Evolutionary conservation across 2,329 filamentous ascomycete genomes (phyloP).

Genomic region (Aspergillus ochraceus): DNA sequence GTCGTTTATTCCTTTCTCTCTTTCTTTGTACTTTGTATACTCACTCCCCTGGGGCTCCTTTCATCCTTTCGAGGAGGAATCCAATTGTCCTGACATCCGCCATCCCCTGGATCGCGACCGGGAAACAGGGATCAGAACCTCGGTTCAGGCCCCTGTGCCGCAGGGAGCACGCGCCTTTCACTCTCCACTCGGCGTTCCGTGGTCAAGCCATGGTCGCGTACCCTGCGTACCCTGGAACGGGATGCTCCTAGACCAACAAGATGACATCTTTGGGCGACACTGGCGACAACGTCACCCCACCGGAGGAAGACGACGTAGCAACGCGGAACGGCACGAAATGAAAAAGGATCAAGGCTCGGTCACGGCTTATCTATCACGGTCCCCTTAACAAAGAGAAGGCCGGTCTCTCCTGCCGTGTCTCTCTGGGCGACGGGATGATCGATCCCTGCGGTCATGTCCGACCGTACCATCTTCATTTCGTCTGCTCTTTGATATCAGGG

Average conservation of each 20-base stretch:
- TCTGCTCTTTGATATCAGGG: too few species aligned
- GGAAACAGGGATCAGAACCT: neutral
- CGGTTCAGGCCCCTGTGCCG: neutral
- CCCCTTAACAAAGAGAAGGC: neutral
- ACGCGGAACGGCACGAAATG: slow-evolving; percentile 15
- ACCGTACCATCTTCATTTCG: neutral
- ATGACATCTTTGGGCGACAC: neutral
- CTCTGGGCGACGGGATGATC: neutral
- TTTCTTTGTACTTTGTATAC: neutral
- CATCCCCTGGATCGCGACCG: neutral
- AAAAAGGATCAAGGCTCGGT: neutral
- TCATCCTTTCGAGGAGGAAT: too few species aligned
- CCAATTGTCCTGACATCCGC: neutral
- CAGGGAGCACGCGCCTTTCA: neutral
- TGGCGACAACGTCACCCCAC: neutral
- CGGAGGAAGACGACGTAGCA: slow-evolving; percentile 5
- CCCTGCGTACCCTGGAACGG: neutral
- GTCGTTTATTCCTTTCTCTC: neutral
- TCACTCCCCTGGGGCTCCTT: too few species aligned
- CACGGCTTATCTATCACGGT: neutral
- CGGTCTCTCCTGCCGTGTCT: neutral
- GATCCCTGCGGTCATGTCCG: neutral
- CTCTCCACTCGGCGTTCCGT: neutral
- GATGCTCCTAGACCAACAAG: neutral
- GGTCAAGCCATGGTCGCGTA: neutral